These are phyloP conservation scores for Prunus campanulata DNA, from an alignment of 306 rosid genomes.

Conservation along the genomic window DNA sequence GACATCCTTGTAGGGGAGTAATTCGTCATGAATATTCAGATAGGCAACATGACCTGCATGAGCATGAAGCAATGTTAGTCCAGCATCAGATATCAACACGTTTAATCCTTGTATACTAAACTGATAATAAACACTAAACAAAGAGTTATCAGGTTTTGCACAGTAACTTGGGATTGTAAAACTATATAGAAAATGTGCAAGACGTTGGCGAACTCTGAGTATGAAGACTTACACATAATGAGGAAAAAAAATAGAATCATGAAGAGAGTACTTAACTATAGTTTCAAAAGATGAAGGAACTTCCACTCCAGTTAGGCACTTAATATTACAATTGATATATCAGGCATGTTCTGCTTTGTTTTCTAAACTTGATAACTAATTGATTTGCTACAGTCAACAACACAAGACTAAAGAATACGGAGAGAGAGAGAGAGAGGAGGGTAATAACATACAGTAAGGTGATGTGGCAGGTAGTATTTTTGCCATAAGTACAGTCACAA, in stretches of 20 bases:
- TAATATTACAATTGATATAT: no score
- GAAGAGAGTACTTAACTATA: conserved; percentile 67
- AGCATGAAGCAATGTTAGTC: conserved; percentile 31
- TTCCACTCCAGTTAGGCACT: conserved; percentile 46
- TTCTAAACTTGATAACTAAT: no score
- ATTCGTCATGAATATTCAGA: conserved; percentile 83
- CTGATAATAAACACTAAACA: neutral
- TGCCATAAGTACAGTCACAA: no score
- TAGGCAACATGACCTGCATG: conserved; percentile 94
- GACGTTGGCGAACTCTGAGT: no score
- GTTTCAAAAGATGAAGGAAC: conserved; percentile 96
- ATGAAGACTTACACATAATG: neutral
- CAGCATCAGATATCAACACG: neutral
- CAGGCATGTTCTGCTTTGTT: no score
- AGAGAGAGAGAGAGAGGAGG: no score
- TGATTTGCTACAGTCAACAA: no score
- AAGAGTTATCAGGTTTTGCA: neutral
- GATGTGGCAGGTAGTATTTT: no score
- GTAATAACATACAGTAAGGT: no score
- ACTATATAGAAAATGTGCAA: neutral
- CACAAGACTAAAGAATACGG: no score
- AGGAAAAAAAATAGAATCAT: neutral
- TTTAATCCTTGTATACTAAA: neutral
- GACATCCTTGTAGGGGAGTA: conserved; percentile 83
- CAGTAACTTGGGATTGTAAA: neutral